Conservation (phyloP, 306 rosid genomes). For the Comarum palustre region DNA sequence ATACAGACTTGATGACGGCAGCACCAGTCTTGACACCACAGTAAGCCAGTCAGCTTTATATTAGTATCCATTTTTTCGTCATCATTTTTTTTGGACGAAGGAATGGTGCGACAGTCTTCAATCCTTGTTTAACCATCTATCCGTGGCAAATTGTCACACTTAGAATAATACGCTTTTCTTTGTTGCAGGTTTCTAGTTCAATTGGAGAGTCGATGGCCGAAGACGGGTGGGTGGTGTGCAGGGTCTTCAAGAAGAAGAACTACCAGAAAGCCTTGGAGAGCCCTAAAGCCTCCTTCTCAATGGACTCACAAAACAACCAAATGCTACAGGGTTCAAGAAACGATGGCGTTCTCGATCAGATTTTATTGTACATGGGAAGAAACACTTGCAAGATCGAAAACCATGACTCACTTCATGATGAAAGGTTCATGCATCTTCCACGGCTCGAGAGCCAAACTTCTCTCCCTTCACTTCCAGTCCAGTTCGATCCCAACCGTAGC, state of each 20-base stretch:
- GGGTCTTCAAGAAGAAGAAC: constrained; percentile 59
- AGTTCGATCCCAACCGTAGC: constrained; percentile 23
- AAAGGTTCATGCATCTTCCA: constrained; percentile 51
- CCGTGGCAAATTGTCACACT: neutral
- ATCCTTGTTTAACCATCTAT: neutral
- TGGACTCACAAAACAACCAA: constrained; percentile 21
- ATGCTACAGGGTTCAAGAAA: constrained; percentile 26
- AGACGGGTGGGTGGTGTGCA: constrained; percentile 60
- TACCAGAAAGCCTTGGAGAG: constrained; percentile 48
- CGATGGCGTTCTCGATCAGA: constrained; percentile 51
- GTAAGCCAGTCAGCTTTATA: constrained; percentile 24
- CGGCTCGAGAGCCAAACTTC: constrained; percentile 44
- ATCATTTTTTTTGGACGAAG: too few species aligned
- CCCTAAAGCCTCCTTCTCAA: constrained; percentile 34
- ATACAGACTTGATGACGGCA: constrained; percentile 50
- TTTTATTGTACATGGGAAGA: constrained; percentile 55
- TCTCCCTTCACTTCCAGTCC: constrained; percentile 17
- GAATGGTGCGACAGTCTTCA: too few species aligned
- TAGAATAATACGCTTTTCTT: neutral
- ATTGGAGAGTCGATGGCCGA: constrained; percentile 36
- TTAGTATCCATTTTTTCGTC: neutral
- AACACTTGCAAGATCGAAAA: constrained; percentile 47
- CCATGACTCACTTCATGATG: constrained; percentile 22
- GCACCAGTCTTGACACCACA: constrained; percentile 22
- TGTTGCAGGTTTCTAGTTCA: constrained; percentile 33